Evolutionary conservation across 108 stramenopile species (phyloP).

Genomic region (Asterionellopsis glacialis): DNA sequence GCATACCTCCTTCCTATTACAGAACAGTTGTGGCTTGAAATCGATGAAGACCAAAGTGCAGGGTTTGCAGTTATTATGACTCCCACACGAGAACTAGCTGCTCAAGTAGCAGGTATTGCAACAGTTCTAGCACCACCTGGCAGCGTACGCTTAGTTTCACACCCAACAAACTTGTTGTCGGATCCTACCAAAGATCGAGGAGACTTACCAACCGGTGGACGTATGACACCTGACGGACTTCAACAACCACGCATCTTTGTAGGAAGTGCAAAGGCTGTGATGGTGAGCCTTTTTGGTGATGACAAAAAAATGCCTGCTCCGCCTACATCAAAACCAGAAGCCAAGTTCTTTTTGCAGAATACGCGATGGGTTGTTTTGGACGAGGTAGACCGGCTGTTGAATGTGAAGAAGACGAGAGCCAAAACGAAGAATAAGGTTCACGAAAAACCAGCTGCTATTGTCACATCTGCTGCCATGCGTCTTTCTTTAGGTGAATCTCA

Average conservation of each 20-base stretch:
- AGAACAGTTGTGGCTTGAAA: constrained; percentile 60
- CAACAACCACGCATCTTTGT: constrained; percentile 58
- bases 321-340: constrained; percentile 78
- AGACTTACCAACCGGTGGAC: constrained; percentile 24
- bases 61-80: constrained; percentile 73
- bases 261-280: constrained; percentile 78
- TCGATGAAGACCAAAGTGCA: constrained; percentile 20
- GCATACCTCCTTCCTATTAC: constrained; percentile 83
- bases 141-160: constrained; percentile 68
- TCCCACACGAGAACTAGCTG: constrained; percentile 92
- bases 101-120: constrained; percentile 88
- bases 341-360: constrained; percentile 50
- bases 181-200: constrained; percentile 41
- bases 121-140: constrained; percentile 81
- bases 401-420: constrained; percentile 38
- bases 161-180: constrained; percentile 67
- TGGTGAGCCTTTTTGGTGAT: constrained; percentile 66
- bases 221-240: constrained; percentile 8
- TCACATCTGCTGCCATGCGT: constrained; percentile 67
- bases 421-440: constrained; percentile 40
- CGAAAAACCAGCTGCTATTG: constrained; percentile 84
- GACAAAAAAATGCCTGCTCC: constrained; percentile 60
- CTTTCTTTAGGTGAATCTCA: constrained; percentile 64
- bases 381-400: constrained; percentile 76
- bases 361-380: constrained; percentile 74